Conservation (phyloP, 2,329 filamentous ascomycete species). For the Metarhizium album region DNA sequence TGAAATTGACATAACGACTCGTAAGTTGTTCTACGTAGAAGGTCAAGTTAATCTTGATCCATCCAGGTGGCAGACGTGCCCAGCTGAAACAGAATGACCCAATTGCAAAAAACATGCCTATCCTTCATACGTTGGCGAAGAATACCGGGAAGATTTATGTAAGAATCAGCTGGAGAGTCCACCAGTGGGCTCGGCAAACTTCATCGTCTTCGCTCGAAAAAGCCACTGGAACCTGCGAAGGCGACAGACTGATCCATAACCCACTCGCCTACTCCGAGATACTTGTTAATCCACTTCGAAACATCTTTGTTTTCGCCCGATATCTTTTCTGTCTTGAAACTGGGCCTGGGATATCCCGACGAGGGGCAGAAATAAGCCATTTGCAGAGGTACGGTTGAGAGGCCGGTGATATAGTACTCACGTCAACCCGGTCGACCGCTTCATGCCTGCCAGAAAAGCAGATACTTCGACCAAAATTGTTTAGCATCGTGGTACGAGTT, state of each 20-base stretch:
- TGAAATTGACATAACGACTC: no score
- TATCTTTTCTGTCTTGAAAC: slow-evolving; percentile 79
- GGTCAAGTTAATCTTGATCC: not conserved
- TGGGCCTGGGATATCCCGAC: slow-evolving; percentile 42
- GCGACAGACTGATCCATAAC: slow-evolving; percentile 97
- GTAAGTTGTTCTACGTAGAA: not conserved
- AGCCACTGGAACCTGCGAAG: slow-evolving; percentile 76
- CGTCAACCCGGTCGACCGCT: slow-evolving; percentile 95
- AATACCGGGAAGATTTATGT: not conserved
- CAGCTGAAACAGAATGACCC: not conserved
- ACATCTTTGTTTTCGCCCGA: slow-evolving; percentile 70
- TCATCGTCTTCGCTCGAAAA: slow-evolving; percentile 83
- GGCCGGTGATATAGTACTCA: slow-evolving; percentile 44
- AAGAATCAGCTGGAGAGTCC: not conserved
- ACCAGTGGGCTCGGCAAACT: not conserved
- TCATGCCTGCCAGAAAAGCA: slow-evolving; percentile 91
- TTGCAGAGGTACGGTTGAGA: not conserved
- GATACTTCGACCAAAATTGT: slow-evolving; percentile 51
- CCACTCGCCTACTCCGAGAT: slow-evolving; percentile 91
- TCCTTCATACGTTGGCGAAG: not conserved
- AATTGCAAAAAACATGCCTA: no score
- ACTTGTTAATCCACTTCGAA: slow-evolving; percentile 83
- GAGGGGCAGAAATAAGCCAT: slow-evolving; percentile 21
- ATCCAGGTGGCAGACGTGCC: not conserved
- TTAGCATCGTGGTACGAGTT: not conserved